Evolutionary conservation across 306 rosid species (phyloP).

Genomic region (Hippophae tibetana): DNA sequence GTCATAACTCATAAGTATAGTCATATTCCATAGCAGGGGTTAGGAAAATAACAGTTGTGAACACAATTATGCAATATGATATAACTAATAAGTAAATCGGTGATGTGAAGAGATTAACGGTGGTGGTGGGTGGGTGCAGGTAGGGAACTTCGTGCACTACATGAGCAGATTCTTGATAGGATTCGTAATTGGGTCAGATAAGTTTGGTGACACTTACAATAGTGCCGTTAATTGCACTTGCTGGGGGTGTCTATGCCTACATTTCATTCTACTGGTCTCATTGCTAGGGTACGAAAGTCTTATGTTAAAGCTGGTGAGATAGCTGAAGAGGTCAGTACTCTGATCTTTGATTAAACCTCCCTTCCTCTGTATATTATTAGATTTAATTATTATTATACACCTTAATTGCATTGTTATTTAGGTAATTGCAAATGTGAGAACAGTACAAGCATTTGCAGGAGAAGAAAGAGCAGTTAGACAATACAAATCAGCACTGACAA

Average conservation of each 20-base stretch:
- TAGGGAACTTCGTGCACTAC: slow-evolving; percentile 89
- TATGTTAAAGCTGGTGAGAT: slow-evolving; percentile 92
- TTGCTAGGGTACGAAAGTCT: slow-evolving; percentile 65
- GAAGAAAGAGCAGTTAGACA: slow-evolving; percentile 76
- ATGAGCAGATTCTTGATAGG: slow-evolving; percentile 77
- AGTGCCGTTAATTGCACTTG: slow-evolving; percentile 85
- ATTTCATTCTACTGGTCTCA: slow-evolving; percentile 73
- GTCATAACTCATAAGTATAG: no score
- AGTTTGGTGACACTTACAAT: slow-evolving; percentile 83
- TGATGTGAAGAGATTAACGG: no score
- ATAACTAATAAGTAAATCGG: no score
- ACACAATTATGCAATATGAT: no score
- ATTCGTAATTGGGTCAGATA: slow-evolving; percentile 75
- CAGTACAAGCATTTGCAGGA: slow-evolving; percentile 95
- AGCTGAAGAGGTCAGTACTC: slow-evolving; percentile 71
- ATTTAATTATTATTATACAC: no score
- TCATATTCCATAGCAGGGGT: no score
- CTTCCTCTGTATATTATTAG: neutral
- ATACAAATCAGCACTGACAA: slow-evolving; percentile 58
- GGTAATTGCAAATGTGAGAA: slow-evolving; percentile 90
- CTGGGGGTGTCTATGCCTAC: slow-evolving; percentile 88
- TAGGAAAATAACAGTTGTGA: no score
- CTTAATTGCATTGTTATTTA: neutral
- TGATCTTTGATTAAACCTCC: neutral
- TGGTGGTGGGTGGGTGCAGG: slow-evolving; percentile 37